Evolutionary conservation across 257 asterid genomes (phyloP).

Genomic region (Nicotiana knightiana): DNA sequence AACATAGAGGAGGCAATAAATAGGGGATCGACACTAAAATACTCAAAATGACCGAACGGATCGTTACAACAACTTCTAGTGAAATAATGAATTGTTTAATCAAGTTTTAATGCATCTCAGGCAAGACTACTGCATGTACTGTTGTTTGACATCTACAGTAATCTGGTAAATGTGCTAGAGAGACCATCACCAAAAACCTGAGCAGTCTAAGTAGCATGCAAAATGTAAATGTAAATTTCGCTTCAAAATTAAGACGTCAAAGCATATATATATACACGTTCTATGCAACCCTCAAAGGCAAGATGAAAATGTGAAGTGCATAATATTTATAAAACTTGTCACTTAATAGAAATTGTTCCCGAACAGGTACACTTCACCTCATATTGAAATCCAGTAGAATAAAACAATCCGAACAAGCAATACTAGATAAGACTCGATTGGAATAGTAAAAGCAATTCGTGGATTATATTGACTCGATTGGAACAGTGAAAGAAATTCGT

Average conservation of each 20-base stretch:
- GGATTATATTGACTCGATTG: too few relatives aligned
- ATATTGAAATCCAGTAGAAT: not conserved
- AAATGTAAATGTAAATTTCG: not conserved
- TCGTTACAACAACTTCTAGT: not conserved
- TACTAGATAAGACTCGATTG: too few relatives aligned
- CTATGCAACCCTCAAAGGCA: not conserved
- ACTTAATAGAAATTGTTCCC: not conserved
- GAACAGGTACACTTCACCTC: not conserved
- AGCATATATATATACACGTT: not conserved
- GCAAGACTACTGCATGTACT: not conserved
- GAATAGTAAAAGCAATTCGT: too few relatives aligned
- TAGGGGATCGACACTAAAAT: too few relatives aligned
- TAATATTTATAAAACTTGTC: too few relatives aligned
- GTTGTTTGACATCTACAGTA: not conserved
- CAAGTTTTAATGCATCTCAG: not conserved
- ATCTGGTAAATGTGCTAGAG: too few relatives aligned
- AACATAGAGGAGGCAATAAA: too few relatives aligned
- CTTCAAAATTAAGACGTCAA: not conserved
- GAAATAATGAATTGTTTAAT: not conserved
- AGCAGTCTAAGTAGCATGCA: not conserved
- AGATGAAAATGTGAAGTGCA: not conserved
- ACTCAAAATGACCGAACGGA: too few relatives aligned
- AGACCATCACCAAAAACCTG: too few relatives aligned
- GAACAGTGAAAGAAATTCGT: too few relatives aligned
- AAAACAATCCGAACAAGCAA: too few relatives aligned